Evolutionary conservation across 1,284 basidiomycete genomes (phyloP), one percentile per base, ranked within the genome.

Genomic region (Sphagnurus paluster): DNA sequence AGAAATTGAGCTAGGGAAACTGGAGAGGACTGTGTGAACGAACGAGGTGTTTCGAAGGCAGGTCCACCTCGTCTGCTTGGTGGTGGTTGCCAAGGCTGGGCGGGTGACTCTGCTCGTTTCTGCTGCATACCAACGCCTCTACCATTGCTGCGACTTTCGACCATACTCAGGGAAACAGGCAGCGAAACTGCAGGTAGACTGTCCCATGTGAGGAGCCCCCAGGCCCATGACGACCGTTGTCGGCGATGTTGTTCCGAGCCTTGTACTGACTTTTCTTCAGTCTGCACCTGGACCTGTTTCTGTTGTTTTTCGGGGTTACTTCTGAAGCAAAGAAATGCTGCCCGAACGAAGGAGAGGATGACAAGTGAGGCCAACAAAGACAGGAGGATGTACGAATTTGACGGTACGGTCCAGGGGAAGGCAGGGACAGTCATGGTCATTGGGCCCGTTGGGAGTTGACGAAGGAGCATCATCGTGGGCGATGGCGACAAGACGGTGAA

Each of bases 1-100:
- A 16, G 1, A 48, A 40, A 38, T 5, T 19, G 8, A 16, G 30
- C 20, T 34, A 14, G 10, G 7, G 39, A 26, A 20, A 16, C 14
- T 19, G 20, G 33, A 39, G 39, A 34, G 16, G 23, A 39, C 16
- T 7, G 39, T 23, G 13, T 16, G 20, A 21, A 67, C 69, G 50
- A 59, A 71, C 70, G 28, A 42, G 69, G 68, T 47, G 61, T 63
- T 25, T 70, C 66, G 44, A 70, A 71, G 4, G 64, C 60, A 42
- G 66, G 68, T 14, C 66, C 59, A 44, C 59, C 51, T 51, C 61
- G 54, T 44, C 52, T 49, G 14, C 49, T 50, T 40, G 55, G 54
- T 33, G 50, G 50, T 21, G 44, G 48, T 30, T 59, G 57, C 55
- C 53, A 55, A 11, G 35, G 37, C 35, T 50, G 55, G 21, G n/a